Evolutionary conservation across 805 yeast genomes (phyloP), one percentile per base, ranked within the genome.

Genomic region (Metschnikowia lunata): DNA sequence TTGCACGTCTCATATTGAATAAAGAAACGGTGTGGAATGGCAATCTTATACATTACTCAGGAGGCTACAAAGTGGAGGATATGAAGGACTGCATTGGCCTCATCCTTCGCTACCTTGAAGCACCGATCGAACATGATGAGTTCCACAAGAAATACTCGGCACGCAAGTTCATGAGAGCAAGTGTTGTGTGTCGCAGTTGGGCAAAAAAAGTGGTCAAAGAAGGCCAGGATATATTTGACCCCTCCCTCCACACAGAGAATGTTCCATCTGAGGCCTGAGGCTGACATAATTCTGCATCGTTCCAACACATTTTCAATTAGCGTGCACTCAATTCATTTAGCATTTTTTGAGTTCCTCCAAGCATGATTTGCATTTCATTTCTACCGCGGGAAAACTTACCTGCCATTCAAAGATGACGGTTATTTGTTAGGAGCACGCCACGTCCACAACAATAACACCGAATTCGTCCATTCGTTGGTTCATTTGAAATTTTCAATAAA

Each of bases 121-220:
- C 83, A 37, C 96, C 96, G 9, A 86, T 89, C 41, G 82, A 80
- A 46, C 96, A 90, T 66, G 96, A 88, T 59, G 96, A 88, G 62
- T 88, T 91, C 59, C 89, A 88, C 72, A 87, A 85, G 61, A 93
- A 93, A 67, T 93, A 93, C 62, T 91, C 96, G 38, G 80, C 93
- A 29, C 81, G 88, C 61, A 84, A 86, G 62, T 89, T 83, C 61
- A 79, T 93, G 84, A 87, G 88, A 64, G 93, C 89, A 26, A 81
- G 88, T 45, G 78, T 85, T 14, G 72, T 84, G 45, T 83, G 93
- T 50, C 77, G 91, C 61, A 85, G 84, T 61, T 85, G 93, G 93
- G 93, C 90, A 23, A 80, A 83, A 60, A 76, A 80, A 56, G 67
- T 76, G 42, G 66, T 67, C 35, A 58, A 69, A 35, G 81, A 76